Conservation (phyloP, 176 grass and related monocot genomes). For the Neostapfia colusana region DNA sequence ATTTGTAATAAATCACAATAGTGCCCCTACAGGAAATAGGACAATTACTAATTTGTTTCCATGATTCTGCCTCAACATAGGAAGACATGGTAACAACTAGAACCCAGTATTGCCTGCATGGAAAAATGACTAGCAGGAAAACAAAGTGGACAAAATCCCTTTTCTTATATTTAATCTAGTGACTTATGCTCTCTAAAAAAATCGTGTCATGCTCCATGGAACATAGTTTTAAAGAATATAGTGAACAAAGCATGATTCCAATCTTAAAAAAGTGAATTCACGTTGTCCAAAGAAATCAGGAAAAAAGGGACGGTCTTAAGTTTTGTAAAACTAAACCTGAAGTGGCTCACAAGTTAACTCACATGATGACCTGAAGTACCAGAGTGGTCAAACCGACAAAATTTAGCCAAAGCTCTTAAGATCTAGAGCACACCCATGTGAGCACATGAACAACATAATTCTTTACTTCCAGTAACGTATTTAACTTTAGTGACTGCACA, state of each 20-base stretch:
- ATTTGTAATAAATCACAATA: constrained; percentile 42
- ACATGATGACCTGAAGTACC: constrained; percentile 21
- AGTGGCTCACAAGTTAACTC: constrained; percentile 12
- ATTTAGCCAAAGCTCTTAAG: constrained; percentile 39
- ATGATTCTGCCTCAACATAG: constrained; percentile 15
- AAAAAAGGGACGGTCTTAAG: neutral
- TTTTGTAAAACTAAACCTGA: neutral
- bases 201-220: neutral
- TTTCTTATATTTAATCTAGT: neutral
- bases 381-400: constrained; percentile 31
- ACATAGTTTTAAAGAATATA: neutral
- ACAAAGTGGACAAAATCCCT: neutral
- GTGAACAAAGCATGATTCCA: neutral
- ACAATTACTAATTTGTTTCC: neutral
- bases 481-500: constrained; percentile 53
- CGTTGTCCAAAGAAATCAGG: neutral
- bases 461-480: constrained; percentile 36
- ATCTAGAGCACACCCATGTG: constrained; percentile 54
- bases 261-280: neutral
- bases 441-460: constrained; percentile 57
- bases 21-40: constrained; percentile 9
- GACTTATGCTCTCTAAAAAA: too few relatives aligned
- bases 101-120: neutral
- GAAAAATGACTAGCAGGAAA: constrained; percentile 16
- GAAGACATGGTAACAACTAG: neutral